Conservation (phyloP, 805 yeast genomes). For the Metschnikowia reukaufii region DNA sequence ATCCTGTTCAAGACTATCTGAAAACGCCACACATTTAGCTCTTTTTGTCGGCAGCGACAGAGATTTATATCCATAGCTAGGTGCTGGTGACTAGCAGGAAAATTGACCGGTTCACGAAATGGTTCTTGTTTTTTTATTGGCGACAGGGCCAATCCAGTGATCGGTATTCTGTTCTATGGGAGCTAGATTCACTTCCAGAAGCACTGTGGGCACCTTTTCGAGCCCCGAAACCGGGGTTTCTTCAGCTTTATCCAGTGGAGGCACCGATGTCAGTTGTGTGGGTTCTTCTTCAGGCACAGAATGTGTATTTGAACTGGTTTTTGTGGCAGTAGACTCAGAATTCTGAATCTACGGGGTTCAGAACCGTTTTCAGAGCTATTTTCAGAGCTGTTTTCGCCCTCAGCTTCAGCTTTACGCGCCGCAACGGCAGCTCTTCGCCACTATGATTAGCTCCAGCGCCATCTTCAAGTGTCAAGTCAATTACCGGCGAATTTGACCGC, state of each 20-base stretch:
- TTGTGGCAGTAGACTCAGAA: background rate
- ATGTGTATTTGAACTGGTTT: background rate
- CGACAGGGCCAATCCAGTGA: slow-evolving; percentile 16
- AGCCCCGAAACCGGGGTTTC: too few relatives aligned
- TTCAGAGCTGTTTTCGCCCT: background rate
- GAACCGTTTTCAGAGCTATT: background rate
- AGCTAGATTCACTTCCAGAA: background rate
- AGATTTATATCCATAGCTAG: slow-evolving; percentile 1
- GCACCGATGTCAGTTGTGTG: background rate
- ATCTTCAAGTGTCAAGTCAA: slow-evolving; percentile 17
- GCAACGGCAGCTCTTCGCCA: slow-evolving; percentile 12
- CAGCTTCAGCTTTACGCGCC: background rate
- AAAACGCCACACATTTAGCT: slow-evolving; percentile 39
- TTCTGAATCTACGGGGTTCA: background rate
- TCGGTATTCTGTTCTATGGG: background rate
- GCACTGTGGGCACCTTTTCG: too few relatives aligned
- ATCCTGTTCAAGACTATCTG: slow-evolving; percentile 37
- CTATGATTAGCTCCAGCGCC: background rate
- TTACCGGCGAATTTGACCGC: slow-evolving; percentile 15
- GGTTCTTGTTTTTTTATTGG: slow-evolving; percentile 13
- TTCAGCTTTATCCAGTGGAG: background rate
- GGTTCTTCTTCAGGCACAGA: background rate
- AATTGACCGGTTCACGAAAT: background rate
- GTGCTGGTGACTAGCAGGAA: background rate
- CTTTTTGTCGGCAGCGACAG: slow-evolving; percentile 27